Evolutionary conservation across 2,329 filamentous ascomycete genomes (phyloP).

Genomic region (Chrysosporium keratinophilum): DNA sequence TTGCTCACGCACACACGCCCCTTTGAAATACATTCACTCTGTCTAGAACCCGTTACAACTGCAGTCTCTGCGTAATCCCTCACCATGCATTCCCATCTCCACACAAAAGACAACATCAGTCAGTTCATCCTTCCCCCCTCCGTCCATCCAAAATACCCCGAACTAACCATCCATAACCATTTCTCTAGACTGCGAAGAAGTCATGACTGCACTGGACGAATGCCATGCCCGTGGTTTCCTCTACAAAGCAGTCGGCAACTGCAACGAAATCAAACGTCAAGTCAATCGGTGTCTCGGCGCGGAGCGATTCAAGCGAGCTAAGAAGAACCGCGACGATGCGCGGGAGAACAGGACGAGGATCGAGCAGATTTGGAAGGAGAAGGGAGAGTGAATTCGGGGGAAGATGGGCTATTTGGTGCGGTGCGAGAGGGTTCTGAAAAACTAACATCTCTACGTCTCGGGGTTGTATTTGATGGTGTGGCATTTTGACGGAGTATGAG

Average conservation of each 20-base stretch:
- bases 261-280: slow-evolving; percentile 72
- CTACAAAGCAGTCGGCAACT: slow-evolving; percentile 81
- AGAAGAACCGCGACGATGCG: slow-evolving; percentile 61
- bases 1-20: too few species aligned
- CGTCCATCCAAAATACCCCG: neutral
- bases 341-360: slow-evolving; percentile 62
- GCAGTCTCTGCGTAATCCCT: neutral
- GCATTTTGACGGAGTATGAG: neutral
- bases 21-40: neutral
- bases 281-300: slow-evolving; percentile 76
- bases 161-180: neutral
- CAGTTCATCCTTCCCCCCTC: slow-evolving; percentile 23
- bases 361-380: slow-evolving; percentile 65
- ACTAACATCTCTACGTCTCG: neutral
- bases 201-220: slow-evolving; percentile 89
- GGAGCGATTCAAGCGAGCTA: slow-evolving; percentile 68
- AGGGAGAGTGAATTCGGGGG: slow-evolving; percentile 1
- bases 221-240: slow-evolving; percentile 89
- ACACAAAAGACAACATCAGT: slow-evolving; percentile 88
- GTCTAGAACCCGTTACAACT: neutral
- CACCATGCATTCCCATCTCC: slow-evolving; percentile 92
- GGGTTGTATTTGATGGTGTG: neutral
- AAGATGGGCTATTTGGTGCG: neutral
- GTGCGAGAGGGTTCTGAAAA: neutral
- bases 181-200: slow-evolving; percentile 71